Percentiles rank a stretch among this genome's conserved stretches.
phyloP scores from a whole-genome alignment of 164 flowering plant genomes.

The Aristolochia fimbriata region DNA sequence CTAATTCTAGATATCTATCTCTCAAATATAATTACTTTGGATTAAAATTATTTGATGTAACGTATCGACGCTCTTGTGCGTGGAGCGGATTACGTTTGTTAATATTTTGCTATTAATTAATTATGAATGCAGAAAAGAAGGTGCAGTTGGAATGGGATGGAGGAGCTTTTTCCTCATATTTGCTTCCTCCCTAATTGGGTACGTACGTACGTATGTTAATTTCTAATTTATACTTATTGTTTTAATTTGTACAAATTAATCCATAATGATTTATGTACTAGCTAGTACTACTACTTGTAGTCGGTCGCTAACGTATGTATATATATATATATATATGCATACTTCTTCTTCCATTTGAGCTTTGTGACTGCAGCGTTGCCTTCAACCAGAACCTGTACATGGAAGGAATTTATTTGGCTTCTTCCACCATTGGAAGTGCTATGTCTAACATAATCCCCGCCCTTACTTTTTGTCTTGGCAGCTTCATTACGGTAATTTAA shows the following conservation, averaged over 20 bases:
- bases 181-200: slow-evolving; percentile 50
- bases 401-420: slow-evolving; percentile 51
- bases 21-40: background rate
- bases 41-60: no score
- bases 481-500: slow-evolving; percentile 42
- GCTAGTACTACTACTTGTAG: no score
- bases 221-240: background rate
- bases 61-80: no score
- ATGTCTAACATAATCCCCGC: slow-evolving; percentile 59
- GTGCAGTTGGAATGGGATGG: slow-evolving; percentile 15
- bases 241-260: background rate
- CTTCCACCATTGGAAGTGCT: slow-evolving; percentile 57
- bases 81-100: background rate
- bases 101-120: background rate
- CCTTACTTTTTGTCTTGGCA: slow-evolving; percentile 46
- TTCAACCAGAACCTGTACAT: slow-evolving; percentile 43
- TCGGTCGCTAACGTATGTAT: no score
- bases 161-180: slow-evolving; percentile 47
- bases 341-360: background rate
- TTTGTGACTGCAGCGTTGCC: slow-evolving; percentile 36
- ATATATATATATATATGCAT: no score
- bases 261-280: no score
- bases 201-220: no score
- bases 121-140: slow-evolving; percentile 18
- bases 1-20: no score